These are phyloP conservation scores for Niebla homalea DNA, from an alignment of 495 filamentous ascomycete genomes.

Conservation along the genomic window DNA sequence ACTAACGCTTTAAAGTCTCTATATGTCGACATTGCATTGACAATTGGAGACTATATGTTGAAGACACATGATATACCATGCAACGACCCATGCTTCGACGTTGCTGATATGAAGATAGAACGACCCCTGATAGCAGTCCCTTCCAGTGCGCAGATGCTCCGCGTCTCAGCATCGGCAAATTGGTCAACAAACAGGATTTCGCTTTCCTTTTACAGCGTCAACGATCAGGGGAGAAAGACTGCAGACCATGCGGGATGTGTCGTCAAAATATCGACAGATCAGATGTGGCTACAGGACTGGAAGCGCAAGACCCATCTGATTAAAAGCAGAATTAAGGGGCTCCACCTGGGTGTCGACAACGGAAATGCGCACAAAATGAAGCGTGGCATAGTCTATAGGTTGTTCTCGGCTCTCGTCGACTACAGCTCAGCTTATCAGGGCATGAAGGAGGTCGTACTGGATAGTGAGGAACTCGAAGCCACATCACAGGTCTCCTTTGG, in stretches of 20 bases:
- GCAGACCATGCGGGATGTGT: slow-evolving; percentile 35
- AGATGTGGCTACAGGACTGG: slow-evolving; percentile 41
- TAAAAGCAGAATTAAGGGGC: slow-evolving; percentile 37
- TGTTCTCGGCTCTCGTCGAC: slow-evolving; percentile 49
- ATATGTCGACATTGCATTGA: slow-evolving; percentile 18
- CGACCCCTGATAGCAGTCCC: slow-evolving; percentile 55
- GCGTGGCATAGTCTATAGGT: slow-evolving; percentile 51
- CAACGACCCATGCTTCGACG: slow-evolving; percentile 44
- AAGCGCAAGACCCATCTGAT: slow-evolving; percentile 41
- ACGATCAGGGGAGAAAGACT: slow-evolving; percentile 20
- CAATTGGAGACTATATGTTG: slow-evolving; percentile 24
- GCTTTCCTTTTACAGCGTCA: slow-evolving; percentile 31
- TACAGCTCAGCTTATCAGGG: slow-evolving; percentile 47
- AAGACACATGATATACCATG: slow-evolving; percentile 40
- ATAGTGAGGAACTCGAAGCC: slow-evolving; percentile 30
- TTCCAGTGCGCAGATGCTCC: slow-evolving; percentile 36
- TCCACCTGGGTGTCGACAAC: slow-evolving; percentile 23
- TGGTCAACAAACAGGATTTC: slow-evolving; percentile 22
- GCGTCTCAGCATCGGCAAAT: slow-evolving; percentile 26
- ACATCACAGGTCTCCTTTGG: slow-evolving; percentile 26
- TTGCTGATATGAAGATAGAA: slow-evolving; percentile 50
- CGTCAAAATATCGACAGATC: slow-evolving; percentile 31
- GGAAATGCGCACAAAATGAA: slow-evolving; percentile 24
- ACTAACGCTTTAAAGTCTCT: slow-evolving; percentile 4
- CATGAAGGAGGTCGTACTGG: slow-evolving; percentile 52